Evolutionary conservation across 2,329 filamentous ascomycete species (phyloP), one percentile per base, ranked within the genome.

Genomic region (Colletotrichum costaricense): DNA sequence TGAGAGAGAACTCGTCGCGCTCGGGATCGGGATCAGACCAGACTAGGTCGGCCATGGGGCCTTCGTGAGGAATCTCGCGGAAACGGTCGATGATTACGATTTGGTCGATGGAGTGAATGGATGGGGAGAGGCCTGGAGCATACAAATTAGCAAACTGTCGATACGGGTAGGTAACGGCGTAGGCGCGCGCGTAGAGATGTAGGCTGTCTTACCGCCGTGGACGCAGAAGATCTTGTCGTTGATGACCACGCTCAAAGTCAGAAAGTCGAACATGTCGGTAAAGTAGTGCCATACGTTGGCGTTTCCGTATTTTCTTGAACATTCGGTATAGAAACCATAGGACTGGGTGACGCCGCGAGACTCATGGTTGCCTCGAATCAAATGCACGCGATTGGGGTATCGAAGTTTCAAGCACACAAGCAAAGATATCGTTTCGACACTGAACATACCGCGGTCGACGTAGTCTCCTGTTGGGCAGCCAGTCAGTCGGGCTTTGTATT

Each of bases 81-180:
- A 98, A 99, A 58, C 97, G 94, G 85, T 99, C 97, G 81, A 99
- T 98, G 82, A 99, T 97, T 84, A 99, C 98, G 85, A 99, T 98
- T 85, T 99, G 97, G 82, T 99, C 97, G 81, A 99, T 98, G 57
- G 94, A 97, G 84, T 99, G 97, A 81, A 99, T 98, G 35, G 93
- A 95, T 1, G 94, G 94, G 1, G 93, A 95, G 24, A 97, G 89
- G 26, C 94, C 93, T 93, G 75, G 24, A 16, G 3, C 12, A 12
- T 5, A 26, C 19, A 52, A 59, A 26, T 56, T 6, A 65, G 55
- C n/a, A 22, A 46, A 19, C 2, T 11, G 33, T 11, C 16, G 5
- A 11, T 11, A 35, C 33, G 4, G 56, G 22, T 2, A 26, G 55
- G 55, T 12, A 6, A 4, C 19, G 42, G 12, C 42, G 19, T 8